Conservation (phyloP, 805 yeast genomes). For the Kazachstania psychrophila region DNA sequence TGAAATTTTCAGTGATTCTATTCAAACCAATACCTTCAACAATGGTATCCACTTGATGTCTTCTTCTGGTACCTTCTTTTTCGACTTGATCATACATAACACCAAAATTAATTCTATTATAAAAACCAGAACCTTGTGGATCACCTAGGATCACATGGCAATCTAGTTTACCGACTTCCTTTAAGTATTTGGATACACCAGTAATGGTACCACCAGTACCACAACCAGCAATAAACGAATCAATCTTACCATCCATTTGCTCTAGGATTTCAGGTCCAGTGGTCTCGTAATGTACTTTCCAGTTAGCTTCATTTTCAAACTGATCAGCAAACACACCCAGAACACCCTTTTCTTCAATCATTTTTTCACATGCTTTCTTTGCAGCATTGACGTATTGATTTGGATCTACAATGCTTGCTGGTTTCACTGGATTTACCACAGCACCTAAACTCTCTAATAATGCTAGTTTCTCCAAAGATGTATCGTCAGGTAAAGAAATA, state of each 20-base stretch:
- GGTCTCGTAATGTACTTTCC: slow-evolving; percentile 70
- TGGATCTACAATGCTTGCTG: slow-evolving; percentile 92
- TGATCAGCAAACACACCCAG: slow-evolving; percentile 86
- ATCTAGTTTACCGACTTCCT: slow-evolving; percentile 40
- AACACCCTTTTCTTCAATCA: slow-evolving; percentile 29
- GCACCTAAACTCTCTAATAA: slow-evolving; percentile 74
- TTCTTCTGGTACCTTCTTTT: slow-evolving; percentile 82
- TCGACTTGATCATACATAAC: slow-evolving; percentile 90
- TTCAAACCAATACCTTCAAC: slow-evolving; percentile 93
- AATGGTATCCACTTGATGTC: slow-evolving; percentile 93
- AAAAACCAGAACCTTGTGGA: slow-evolving; percentile 93
- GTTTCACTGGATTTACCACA: slow-evolving; percentile 71
- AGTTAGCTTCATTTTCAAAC: slow-evolving; percentile 85
- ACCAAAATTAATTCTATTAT: slow-evolving; percentile 74
- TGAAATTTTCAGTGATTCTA: slow-evolving; percentile 74
- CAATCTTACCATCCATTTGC: slow-evolving; percentile 58
- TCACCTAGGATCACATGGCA: slow-evolving; percentile 68
- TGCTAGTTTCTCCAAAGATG: slow-evolving; percentile 72
- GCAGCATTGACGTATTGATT: slow-evolving; percentile 90
- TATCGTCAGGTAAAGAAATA: slow-evolving; percentile 92
- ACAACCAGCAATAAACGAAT: slow-evolving; percentile 79
- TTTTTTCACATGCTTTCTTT: slow-evolving; percentile 47
- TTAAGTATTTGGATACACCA: slow-evolving; percentile 77
- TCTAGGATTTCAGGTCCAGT: slow-evolving; percentile 91
- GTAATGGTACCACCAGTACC: slow-evolving; percentile 97